Evolutionary conservation across 2,329 filamentous ascomycete genomes (phyloP), one percentile per base, ranked within the genome.

Genomic region (Podosphaera aphanis): DNA sequence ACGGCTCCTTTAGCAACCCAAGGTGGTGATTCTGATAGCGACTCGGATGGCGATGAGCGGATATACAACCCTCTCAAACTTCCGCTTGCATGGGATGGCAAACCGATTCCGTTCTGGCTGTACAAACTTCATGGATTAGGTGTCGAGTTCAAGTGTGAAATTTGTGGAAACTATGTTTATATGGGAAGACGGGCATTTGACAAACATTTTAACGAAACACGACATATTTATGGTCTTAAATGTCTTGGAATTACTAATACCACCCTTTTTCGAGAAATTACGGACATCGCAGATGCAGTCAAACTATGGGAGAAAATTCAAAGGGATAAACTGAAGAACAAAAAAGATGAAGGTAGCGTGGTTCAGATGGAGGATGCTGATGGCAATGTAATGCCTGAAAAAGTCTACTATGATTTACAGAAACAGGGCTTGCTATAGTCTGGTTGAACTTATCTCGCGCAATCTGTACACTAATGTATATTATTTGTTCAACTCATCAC

Each of bases 311-410:
- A 88, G 49, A 94, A 94, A 70, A 79, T 98, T 20, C 80, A 92
- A 60, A 69, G 75, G 47, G 85, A 93, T 53, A 79, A 82, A 63
- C 84, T 82, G 68, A 79, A 75, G 61, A 75, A 76, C 51, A 79
- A 77, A 60, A 68, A 79, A 0, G 76, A 79, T 50, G 79, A 81
- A 39, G 84, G 88, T 35, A 83, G 80, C 49, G 74, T 98, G 8
- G 83, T 95, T 43, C 85, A 98, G 67, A 98, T 98, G 90, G 90
- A 98, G 67, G 90, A 98, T 61, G 82, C 76, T 0, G 83, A 93
- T 60, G 90, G 90, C 41, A 95, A 98, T 57, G 90, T 98, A 47
- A 98, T 98, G 90, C 90, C 92, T 0, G 85, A 94, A 65, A 93
- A 93, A 69, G 88, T 98, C 46, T 98, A 94, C 62, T 78, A 86